Evolutionary conservation across 305 asterid species (phyloP), one percentile per base, ranked within the genome.

Genomic region (Caryopteris hybrid): DNA sequence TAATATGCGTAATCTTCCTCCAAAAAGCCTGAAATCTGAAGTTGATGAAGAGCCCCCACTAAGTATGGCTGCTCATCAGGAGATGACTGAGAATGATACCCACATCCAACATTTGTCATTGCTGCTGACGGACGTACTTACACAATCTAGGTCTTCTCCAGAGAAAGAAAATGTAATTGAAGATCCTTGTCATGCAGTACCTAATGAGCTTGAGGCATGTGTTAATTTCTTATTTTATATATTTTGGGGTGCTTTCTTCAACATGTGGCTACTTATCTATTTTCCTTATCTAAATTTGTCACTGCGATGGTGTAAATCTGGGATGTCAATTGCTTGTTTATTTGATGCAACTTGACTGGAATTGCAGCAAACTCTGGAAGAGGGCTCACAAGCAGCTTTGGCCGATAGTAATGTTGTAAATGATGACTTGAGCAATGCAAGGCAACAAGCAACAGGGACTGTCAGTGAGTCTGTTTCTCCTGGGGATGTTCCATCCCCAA

Each of bases 1-100:
- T 66, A 95, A 86, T 68, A 78, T 95, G 87, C 74, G 80, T 61
- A 89, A 95, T 81, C 84, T 95, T 77, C 89, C 98, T 75, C 83
- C 80, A 18, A 72, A 71, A 78, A 72, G 56, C 73, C 86, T 88
- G 62, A 72, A 76, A 78, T 33, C 81, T 55, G 91, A 84, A 72
- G 92, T 66, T 38, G 87, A 83, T 72, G 89, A 79, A 71, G 95
- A 81, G 70, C 77, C 66, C 57, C 76, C 69, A 29, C 38, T 51
- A 47, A 64, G 68, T 74, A 70, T 48, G 65, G 79, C 70, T 64
- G 81, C 82, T 77, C 72, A 68, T 51, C 72, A 76, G 66, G 83
- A 79, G 73, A 74, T 78, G 76, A 64, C 52, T 59, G 90, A 78
- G 66, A 78, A 72, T 67, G 91, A 75, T 60, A 61, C 81, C 21